A percentile compares a stretch with the other conserved stretches of the same genome.
These are phyloP conservation scores for Populus hybrid DNA, from an alignment of 441 rosid genomes.

Conservation along the genomic window DNA sequence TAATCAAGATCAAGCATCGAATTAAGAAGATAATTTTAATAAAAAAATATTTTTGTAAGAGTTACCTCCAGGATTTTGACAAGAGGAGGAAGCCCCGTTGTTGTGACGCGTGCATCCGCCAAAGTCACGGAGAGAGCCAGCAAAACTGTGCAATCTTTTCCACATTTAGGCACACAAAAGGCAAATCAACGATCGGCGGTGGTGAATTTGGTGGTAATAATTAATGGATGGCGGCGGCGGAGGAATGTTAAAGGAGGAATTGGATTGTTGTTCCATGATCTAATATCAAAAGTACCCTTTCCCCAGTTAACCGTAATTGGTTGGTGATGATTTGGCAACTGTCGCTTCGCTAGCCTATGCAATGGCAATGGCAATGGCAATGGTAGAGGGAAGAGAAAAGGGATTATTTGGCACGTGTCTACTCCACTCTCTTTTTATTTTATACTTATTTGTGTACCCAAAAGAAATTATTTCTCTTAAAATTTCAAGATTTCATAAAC, in stretches of 20 bases:
- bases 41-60: background rate
- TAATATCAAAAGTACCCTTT: background rate
- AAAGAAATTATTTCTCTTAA: too few species aligned
- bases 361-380: background rate
- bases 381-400: background rate
- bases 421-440: too few species aligned
- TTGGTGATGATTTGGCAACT: background rate
- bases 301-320: background rate
- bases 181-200: background rate
- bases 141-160: slow-evolving; percentile 25
- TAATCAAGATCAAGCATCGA: background rate
- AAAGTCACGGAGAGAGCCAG: slow-evolving; percentile 28
- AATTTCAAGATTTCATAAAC: too few species aligned
- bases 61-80: background rate
- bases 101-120: slow-evolving; percentile 19
- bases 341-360: background rate
- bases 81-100: slow-evolving; percentile 13
- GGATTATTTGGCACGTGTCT: too few species aligned
- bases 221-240: background rate
- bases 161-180: slow-evolving; percentile 20
- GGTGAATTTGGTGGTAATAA: background rate
- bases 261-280: background rate
- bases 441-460: too few species aligned
- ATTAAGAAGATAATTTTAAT: background rate
- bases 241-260: background rate